phyloP scores from a whole-genome alignment of 2,329 filamentous ascomycete species.

The Byssochlamys sp. region DNA sequence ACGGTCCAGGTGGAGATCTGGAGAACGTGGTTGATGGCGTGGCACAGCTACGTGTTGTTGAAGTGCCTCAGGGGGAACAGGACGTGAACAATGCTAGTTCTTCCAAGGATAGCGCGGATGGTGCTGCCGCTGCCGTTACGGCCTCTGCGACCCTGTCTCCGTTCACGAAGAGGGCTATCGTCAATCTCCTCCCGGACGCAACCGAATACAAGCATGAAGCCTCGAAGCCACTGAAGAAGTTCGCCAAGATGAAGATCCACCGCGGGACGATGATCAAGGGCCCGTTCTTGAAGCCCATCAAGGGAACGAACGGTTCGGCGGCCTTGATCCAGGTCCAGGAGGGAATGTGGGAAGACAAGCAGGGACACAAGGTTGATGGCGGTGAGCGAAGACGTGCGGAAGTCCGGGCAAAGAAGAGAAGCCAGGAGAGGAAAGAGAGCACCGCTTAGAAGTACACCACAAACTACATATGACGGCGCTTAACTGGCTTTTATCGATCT shows the following conservation, averaged over 20 bases:
- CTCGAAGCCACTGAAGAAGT: conserved; percentile 41
- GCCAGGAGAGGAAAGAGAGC: conserved; percentile 66
- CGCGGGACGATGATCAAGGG: conserved; percentile 63
- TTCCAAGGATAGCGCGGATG: conserved; percentile 12
- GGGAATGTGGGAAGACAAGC: conserved; percentile 84
- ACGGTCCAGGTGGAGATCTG: conserved; percentile 75
- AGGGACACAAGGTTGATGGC: conserved; percentile 86
- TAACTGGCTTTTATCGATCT: neutral
- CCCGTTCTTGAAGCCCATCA: conserved; percentile 60
- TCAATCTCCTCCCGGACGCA: conserved; percentile 50
- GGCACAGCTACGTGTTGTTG: conserved; percentile 49
- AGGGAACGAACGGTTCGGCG: conserved; percentile 49
- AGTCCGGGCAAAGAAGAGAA: conserved; percentile 75
- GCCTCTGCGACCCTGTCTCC: conserved; percentile 46
- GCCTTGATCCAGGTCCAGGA: conserved; percentile 64
- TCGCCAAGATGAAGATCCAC: conserved; percentile 58
- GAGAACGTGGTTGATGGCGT: conserved; percentile 57
- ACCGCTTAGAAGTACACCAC: conserved; percentile 15
- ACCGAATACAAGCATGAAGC: conserved; percentile 44
- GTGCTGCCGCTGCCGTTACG: conserved; percentile 17
- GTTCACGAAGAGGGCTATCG: conserved; percentile 48
- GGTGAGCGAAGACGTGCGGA: conserved; percentile 83
- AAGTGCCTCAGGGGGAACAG: conserved; percentile 36
- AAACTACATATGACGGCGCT: neutral
- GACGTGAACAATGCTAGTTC: conserved; percentile 11